Evolutionary conservation across 305 asterid genomes (phyloP).

Genomic region (Solanum hybrid): DNA sequence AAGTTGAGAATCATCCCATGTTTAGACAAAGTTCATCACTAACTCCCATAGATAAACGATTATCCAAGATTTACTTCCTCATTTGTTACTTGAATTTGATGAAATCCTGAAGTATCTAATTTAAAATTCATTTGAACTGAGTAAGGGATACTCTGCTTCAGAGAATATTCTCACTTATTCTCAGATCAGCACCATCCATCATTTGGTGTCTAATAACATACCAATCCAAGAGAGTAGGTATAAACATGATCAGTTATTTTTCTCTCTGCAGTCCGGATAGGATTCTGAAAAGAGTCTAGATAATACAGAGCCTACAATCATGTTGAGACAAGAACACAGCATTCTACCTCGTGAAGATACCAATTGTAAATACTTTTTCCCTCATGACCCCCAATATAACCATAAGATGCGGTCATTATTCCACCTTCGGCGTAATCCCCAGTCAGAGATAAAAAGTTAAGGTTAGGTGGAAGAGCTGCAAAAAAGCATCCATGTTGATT

Average conservation of each 20-base stretch:
- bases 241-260: neutral
- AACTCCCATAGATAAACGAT: neutral
- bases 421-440: slow-evolving; percentile 90
- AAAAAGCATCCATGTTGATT: slow-evolving; percentile 15
- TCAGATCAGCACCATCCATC: slow-evolving; percentile 3
- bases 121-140: neutral
- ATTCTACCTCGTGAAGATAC: slow-evolving; percentile 79
- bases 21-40: neutral
- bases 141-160: neutral
- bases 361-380: slow-evolving; percentile 84
- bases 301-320: neutral
- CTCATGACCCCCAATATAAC: slow-evolving; percentile 96
- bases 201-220: neutral
- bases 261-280: neutral
- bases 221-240: neutral
- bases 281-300: neutral
- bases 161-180: neutral
- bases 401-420: slow-evolving; percentile 88
- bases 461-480: slow-evolving; percentile 97
- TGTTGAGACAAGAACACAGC: neutral
- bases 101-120: neutral
- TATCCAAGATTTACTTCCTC: neutral
- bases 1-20: slow-evolving; percentile 1
- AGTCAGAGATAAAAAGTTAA: slow-evolving; percentile 81
- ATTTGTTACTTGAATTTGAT: neutral